Evolutionary conservation across 2,329 filamentous ascomycete species (phyloP).

Genomic region (Phialocephala sp.): DNA sequence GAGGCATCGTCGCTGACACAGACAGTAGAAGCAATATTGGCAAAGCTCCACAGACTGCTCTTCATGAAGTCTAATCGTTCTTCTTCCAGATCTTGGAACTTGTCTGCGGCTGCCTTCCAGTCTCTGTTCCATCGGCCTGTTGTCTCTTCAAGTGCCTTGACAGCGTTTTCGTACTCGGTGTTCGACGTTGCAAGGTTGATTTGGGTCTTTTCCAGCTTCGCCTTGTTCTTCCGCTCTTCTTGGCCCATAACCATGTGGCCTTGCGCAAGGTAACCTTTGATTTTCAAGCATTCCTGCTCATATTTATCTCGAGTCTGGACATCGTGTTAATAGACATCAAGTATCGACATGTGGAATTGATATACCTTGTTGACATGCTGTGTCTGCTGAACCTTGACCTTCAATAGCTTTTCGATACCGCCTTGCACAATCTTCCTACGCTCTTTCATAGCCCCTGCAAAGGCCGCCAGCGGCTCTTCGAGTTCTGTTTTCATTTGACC

Average conservation of each 20-base stretch:
- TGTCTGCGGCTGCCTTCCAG: slow-evolving; percentile 97
- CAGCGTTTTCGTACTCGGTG: slow-evolving; percentile 89
- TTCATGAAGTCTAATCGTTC: slow-evolving; percentile 97
- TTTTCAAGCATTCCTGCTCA: slow-evolving; percentile 96
- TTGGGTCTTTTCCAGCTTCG: slow-evolving; percentile 97
- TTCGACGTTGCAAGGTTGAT: slow-evolving; percentile 92
- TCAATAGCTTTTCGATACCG: slow-evolving; percentile 92
- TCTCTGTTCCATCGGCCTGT: slow-evolving; percentile 96
- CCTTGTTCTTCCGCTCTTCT: slow-evolving; percentile 98
- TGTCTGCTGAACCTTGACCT: slow-evolving; percentile 92
- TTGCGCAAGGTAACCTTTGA: slow-evolving; percentile 97
- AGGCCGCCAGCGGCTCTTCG: slow-evolving; percentile 90
- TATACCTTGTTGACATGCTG: slow-evolving; percentile 85
- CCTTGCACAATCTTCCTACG: slow-evolving; percentile 94
- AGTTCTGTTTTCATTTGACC: slow-evolving; percentile 95
- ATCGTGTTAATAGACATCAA: slow-evolving; percentile 23
- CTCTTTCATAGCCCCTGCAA: slow-evolving; percentile 95
- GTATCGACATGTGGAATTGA: slow-evolving; percentile 16
- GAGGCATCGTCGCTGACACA: slow-evolving; percentile 97
- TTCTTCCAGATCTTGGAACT: slow-evolving; percentile 98
- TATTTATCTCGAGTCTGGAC: slow-evolving; percentile 84
- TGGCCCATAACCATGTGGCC: slow-evolving; percentile 99
- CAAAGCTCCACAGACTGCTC: slow-evolving; percentile 97
- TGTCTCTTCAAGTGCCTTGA: slow-evolving; percentile 93
- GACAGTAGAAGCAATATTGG: slow-evolving; percentile 95